Base-by-base conservation (phyloP, 768 basidiomycete species). In the Chalciporus sphaerocephalus region DNA sequence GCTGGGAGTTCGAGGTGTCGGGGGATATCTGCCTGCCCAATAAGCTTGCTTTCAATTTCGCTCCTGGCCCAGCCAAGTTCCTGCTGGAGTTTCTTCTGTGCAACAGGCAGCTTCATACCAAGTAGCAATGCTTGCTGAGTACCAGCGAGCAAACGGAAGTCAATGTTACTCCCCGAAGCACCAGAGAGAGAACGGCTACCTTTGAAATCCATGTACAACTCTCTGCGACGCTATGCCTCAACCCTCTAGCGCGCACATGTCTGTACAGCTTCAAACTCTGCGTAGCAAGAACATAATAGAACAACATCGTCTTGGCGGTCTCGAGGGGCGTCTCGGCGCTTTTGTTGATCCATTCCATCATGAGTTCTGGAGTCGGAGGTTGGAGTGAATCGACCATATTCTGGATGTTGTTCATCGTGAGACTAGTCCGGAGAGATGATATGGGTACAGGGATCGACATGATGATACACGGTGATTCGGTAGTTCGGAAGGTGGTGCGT, bases 1-100 rank as follows among this genome's bases (percentile, higher is more conserved):
- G 69, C 66, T 0, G 91, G 90, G 0, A 93, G 69, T 2, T 75
- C 54, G 2, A 88, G 73, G 59, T 92, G 79, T 4, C 87, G 76
- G 1, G 76, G 70, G 5, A 91, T 79, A 16, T 74, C 70, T 3
- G 74, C 70, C 1, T 79, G 84, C 40, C 80, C 74, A 1, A 91
- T 68, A 32, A 93, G 74, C 50, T 78, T 79, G 53, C 69, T 69
- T 58, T 87, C 82, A 36, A 93, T 81, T 30, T 82, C 78, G 10
- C 72, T 62, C 49, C 74, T 80, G 4, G 85, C 85, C 51, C 80
- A 73, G 38, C 65, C 74, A 71, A 93, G 75, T 58, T 90, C 80
- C 1, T 59, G 45, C 12, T 78, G 72, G 20, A 92, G 78, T 47
- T 81, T 83, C 54, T 71, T 66, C 50, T 72, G 75, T 23, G 75